Evolutionary conservation across 169 alveolate species (phyloP).

Genomic region (Theileria sp.): DNA sequence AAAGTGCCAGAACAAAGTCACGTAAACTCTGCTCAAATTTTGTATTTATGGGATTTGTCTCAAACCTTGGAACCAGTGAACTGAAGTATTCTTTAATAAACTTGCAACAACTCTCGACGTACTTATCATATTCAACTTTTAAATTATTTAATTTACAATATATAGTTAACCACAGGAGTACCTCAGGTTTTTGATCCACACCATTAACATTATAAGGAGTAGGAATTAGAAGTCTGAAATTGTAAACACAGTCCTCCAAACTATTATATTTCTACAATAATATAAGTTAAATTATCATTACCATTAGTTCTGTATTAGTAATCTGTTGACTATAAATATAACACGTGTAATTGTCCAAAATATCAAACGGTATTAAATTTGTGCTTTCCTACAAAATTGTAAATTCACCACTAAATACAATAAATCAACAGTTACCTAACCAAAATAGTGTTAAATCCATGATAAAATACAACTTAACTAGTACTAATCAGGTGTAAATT

Average conservation of each 20-base stretch:
- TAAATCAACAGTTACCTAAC: background rate
- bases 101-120: background rate
- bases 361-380: constrained; percentile 11
- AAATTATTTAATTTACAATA: background rate
- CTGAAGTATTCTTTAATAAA: background rate
- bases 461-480: too few species aligned
- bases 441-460: too few species aligned
- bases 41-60: constrained; percentile 8
- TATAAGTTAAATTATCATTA: background rate
- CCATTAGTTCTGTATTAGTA: background rate
- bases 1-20: background rate
- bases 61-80: background rate
- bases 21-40: background rate
- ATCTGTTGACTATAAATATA: background rate
- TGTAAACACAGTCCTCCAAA: constrained; percentile 7
- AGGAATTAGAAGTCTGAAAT: background rate
- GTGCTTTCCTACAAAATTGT: constrained; percentile 15
- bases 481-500: too few species aligned
- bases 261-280: background rate
- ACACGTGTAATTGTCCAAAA: constrained; percentile 4
- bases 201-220: background rate
- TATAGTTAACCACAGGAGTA: background rate
- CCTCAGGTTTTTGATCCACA: background rate
- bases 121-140: background rate
- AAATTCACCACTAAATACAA: background rate